Percentiles rank a stretch among this genome's conserved stretches.
Conservation (phyloP, 257 asterid genomes). For the Misopates orontium region DNA sequence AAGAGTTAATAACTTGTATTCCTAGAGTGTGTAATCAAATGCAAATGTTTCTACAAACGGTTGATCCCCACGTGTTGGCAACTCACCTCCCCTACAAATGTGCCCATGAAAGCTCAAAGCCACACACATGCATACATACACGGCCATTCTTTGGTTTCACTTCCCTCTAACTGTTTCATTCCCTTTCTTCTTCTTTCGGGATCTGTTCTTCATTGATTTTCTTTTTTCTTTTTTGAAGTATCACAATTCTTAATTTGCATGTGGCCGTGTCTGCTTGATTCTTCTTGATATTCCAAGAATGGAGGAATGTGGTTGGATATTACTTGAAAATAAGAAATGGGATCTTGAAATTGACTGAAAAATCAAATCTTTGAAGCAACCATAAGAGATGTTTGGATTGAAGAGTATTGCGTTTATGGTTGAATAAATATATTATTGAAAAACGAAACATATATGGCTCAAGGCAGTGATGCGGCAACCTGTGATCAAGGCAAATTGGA, state of each 20-base stretch:
- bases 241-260: too few species aligned
- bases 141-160: conserved; percentile 40
- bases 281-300: background rate
- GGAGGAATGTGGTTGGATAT: background rate
- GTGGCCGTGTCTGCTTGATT: background rate
- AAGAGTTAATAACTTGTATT: too few species aligned
- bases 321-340: conserved; percentile 13
- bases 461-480: conserved; percentile 46
- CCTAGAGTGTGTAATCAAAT: too few species aligned
- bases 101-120: conserved; percentile 31
- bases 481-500: conserved; percentile 46
- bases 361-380: too few species aligned
- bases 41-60: too few species aligned
- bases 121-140: conserved; percentile 39
- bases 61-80: background rate
- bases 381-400: background rate
- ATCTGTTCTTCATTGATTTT: background rate
- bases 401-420: conserved; percentile 2
- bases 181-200: background rate
- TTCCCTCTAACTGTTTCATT: conserved; percentile 24
- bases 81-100: conserved; percentile 28
- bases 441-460: conserved; percentile 39
- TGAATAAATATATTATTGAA: background rate
- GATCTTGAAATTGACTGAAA: conserved; percentile 12
- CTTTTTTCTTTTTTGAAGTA: background rate